A percentile compares a stretch with the other conserved stretches of the same genome.
phyloP scores from a whole-genome alignment of 768 basidiomycete species.

The Xanthoconium stramineum region DNA sequence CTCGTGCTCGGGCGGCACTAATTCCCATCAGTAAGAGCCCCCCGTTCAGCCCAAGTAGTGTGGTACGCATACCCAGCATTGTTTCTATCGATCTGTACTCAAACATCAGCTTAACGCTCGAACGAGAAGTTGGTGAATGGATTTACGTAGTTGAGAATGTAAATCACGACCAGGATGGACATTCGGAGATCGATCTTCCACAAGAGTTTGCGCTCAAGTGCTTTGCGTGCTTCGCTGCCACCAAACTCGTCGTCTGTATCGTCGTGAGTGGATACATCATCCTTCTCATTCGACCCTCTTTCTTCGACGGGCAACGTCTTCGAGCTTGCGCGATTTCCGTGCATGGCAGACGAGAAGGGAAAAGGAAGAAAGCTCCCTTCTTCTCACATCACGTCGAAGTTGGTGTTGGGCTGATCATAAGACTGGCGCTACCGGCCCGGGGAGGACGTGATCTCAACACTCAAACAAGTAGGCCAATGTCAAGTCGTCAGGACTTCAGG shows the following conservation, averaged over 20 bases:
- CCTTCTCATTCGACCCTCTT: background rate
- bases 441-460: background rate
- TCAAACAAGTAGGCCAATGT: background rate
- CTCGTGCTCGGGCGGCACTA: slow-evolving; percentile 67
- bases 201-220: slow-evolving; percentile 51
- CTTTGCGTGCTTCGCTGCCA: slow-evolving; percentile 41
- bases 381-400: no score
- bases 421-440: background rate
- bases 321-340: slow-evolving; percentile 1
- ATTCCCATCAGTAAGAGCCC: slow-evolving; percentile 1
- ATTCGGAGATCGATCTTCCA: slow-evolving; percentile 56
- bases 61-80: slow-evolving; percentile 51
- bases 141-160: slow-evolving; percentile 36
- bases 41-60: background rate
- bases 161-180: slow-evolving; percentile 46
- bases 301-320: slow-evolving; percentile 3
- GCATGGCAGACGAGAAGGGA: slow-evolving; percentile 10
- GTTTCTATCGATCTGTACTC: slow-evolving; percentile 59
- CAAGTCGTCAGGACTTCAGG: no score
- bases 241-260: slow-evolving; percentile 45
- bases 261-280: background rate
- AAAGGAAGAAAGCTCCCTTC: background rate
- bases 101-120: background rate
- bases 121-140: background rate
- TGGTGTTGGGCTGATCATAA: background rate